Evolutionary conservation across 768 basidiomycete genomes (phyloP).

Genomic region (Kockovaella imperatae): DNA sequence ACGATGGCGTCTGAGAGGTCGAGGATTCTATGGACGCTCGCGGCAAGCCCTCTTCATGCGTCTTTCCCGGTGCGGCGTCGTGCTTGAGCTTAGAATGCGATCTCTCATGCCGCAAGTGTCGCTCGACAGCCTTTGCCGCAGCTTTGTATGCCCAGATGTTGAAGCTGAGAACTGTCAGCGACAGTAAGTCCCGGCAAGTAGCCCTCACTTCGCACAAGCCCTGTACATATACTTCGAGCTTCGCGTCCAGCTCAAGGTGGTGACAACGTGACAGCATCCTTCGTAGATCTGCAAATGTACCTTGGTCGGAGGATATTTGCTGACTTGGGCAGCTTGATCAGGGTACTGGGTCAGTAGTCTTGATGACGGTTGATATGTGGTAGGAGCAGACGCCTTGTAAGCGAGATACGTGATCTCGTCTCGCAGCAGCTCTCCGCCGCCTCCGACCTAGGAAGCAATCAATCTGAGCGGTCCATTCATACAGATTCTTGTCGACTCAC

Average conservation of each 20-base stretch:
- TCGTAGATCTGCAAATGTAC: conserved; percentile 43
- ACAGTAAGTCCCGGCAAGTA: background rate
- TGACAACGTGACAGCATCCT: conserved; percentile 38
- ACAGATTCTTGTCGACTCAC: conserved; percentile 9
- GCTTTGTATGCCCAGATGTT: conserved; percentile 41
- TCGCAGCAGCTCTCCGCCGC: conserved; percentile 35
- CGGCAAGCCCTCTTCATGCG: background rate
- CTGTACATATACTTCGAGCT: conserved; percentile 38
- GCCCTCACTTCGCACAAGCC: conserved; percentile 35
- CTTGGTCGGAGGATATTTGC: conserved; percentile 38
- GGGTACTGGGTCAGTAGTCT: conserved; percentile 31
- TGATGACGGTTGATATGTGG: conserved; percentile 23
- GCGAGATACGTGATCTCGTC: conserved; percentile 40
- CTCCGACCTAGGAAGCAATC: conserved; percentile 21
- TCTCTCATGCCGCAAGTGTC: conserved; percentile 8
- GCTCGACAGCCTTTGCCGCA: conserved; percentile 28
- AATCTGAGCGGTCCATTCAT: background rate
- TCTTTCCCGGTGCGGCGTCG: background rate
- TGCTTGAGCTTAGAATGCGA: conserved; percentile 3
- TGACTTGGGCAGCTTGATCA: conserved; percentile 26
- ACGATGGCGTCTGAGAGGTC: background rate
- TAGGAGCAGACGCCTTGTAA: conserved; percentile 39
- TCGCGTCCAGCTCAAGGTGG: conserved; percentile 33
- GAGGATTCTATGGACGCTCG: background rate
- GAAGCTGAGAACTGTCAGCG: conserved; percentile 28